Percentiles rank a stretch among this genome's conserved stretches.
Conservation (phyloP, 2,329 filamentous ascomycete genomes). For the Dactylonectria estremocensis region DNA sequence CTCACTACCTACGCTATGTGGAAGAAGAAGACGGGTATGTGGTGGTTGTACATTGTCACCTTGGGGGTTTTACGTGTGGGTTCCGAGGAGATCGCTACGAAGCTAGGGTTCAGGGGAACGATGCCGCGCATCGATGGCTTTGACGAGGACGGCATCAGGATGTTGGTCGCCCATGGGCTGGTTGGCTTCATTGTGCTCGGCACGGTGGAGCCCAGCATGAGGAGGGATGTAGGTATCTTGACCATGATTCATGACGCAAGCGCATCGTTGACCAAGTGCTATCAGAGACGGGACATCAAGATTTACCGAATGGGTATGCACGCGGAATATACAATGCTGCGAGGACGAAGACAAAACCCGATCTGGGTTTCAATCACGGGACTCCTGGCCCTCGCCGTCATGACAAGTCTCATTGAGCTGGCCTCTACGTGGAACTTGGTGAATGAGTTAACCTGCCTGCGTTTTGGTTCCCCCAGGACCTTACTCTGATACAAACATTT, state of each 20-base stretch:
- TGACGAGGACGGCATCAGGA: not conserved
- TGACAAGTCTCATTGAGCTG: conserved; percentile 23
- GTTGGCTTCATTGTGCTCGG: conserved; percentile 41
- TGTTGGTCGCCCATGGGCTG: conserved; percentile 34
- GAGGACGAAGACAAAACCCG: conserved; percentile 19
- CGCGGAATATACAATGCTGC: conserved; percentile 22
- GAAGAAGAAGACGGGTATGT: not conserved
- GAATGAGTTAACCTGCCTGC: conserved; percentile 27
- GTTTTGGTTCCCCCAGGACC: conserved; percentile 39
- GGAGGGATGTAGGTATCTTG: conserved; percentile 35
- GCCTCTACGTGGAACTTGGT: conserved; percentile 19
- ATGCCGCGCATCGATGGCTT: conserved; percentile 11
- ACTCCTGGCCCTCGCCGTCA: conserved; percentile 21
- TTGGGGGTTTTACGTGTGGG: conserved; percentile 19
- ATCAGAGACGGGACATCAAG: conserved; percentile 40
- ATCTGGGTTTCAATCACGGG: conserved; percentile 24
- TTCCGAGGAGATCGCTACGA: conserved; percentile 16
- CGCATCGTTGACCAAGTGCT: not conserved
- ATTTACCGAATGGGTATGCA: conserved; percentile 38
- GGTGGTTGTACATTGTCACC: conserved; percentile 14
- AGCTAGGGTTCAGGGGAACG: conserved; percentile 21
- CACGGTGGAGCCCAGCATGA: conserved; percentile 43
- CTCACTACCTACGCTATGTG: conserved; percentile 6
- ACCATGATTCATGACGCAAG: not conserved
- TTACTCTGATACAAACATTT: conserved; percentile 29